Evolutionary conservation across 192 early-diverging fungal species (phyloP).

Genomic region (Bifiguratus adelaidae): DNA sequence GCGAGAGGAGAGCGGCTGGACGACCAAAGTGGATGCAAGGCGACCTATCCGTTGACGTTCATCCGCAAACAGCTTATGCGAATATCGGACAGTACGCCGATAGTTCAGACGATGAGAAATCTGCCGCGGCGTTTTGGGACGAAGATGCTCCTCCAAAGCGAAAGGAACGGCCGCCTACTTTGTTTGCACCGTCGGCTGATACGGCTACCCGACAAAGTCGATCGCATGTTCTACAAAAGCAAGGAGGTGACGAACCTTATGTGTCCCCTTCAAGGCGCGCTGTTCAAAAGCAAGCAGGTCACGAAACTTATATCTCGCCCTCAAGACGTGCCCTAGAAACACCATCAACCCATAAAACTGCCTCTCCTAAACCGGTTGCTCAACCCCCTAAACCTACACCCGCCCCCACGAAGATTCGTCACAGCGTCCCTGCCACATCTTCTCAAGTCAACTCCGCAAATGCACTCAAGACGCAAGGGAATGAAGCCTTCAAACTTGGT

Average conservation of each 20-base stretch:
- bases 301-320: slow-evolving; percentile 15
- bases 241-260: no score
- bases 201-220: no score
- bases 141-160: no score
- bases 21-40: slow-evolving; percentile 24
- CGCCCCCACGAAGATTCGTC: slow-evolving; percentile 17
- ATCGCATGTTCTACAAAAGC: no score
- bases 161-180: no score
- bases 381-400: neutral
- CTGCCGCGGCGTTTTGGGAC: neutral
- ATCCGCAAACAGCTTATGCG: no score
- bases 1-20: slow-evolving; percentile 4
- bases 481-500: slow-evolving; percentile 79
- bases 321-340: slow-evolving; percentile 3
- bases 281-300: neutral
- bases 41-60: no score
- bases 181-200: no score
- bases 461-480: slow-evolving; percentile 50
- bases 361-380: slow-evolving; percentile 1
- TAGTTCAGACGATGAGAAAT: slow-evolving; percentile 10
- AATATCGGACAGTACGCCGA: slow-evolving; percentile 1
- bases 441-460: slow-evolving; percentile 25
- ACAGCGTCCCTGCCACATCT: slow-evolving; percentile 24
- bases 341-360: slow-evolving; percentile 8
- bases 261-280: no score